Evolutionary conservation across 768 basidiomycete genomes (phyloP).

Genomic region (Amanita rubescens): DNA sequence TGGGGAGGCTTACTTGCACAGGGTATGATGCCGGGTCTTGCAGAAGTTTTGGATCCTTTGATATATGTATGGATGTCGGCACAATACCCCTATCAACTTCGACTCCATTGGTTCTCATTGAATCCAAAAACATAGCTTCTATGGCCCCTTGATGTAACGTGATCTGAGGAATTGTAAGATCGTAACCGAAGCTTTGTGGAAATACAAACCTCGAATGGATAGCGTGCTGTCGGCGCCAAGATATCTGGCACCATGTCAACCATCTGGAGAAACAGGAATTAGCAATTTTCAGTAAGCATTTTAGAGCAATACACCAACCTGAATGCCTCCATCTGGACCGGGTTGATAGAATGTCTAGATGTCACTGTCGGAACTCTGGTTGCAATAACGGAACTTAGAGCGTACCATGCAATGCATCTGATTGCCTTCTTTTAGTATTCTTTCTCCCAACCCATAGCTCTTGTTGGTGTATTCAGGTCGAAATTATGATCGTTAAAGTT

Average conservation of each 20-base stretch:
- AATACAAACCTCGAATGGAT: conserved; percentile 54
- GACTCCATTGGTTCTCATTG: conserved; percentile 39
- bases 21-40: conserved; percentile 32
- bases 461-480: conserved; percentile 18
- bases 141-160: conserved; percentile 61
- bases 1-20: conserved; percentile 24
- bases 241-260: conserved; percentile 59
- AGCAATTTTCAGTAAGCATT: not conserved
- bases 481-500: too few relatives aligned
- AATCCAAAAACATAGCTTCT: conserved; percentile 50
- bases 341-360: conserved; percentile 72
- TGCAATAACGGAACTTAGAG: conserved; percentile 3
- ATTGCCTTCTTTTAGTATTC: conserved; percentile 44
- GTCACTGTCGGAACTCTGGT: not conserved
- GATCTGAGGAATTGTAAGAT: conserved; percentile 23
- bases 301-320: conserved; percentile 29
- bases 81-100: conserved; percentile 43
- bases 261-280: conserved; percentile 30
- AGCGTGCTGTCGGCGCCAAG: conserved; percentile 54
- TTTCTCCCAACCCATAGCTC: conserved; percentile 59
- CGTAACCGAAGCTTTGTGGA: not conserved
- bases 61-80: conserved; percentile 42
- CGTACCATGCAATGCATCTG: conserved; percentile 65
- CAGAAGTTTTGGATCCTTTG: conserved; percentile 31
- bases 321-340: conserved; percentile 47